Evolutionary conservation across 1,284 basidiomycete species (phyloP), one percentile per base, ranked within the genome.

Genomic region (Ganoderma leucocontextum): DNA sequence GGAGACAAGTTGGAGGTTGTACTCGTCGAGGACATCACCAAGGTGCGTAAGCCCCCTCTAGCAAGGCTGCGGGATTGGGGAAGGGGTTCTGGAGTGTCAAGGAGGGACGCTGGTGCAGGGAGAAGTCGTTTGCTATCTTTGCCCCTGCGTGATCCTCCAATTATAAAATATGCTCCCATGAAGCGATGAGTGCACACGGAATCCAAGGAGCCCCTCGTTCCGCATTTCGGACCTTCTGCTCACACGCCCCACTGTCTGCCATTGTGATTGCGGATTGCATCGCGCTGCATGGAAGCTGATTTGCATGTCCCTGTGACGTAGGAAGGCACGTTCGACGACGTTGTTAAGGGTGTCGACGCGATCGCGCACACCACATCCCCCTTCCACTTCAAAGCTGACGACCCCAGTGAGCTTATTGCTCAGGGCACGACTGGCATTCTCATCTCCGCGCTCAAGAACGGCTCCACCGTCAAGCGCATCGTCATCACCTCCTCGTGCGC

Each of bases 401-500:
- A 81, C 58, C 81, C 82, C 13, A 62, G 78, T n/a, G 81, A 80
- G 25, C 61, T 80, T 59, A 78, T 80, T 10, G 74, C 78, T 17
- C 55, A 66, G 0, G 79, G 78, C n/a, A 78, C 80, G 9, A 61
- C 53, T 4, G 29, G 52, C 52, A 33, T 53, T 29, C 52, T 53
- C 59, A 52, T 73, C 59, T 71, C 71, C 64, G 76, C 72, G 7
- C 72, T 71, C 36, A 62, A 69, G 57, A 57, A 74, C 67, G 83
- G 83, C 68, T 75, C 83, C 22, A 73, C 77, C 22, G 82, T 93
- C 67, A 86, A 89, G 77, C 87, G 92, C 0, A 82, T 95, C 47
- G 88, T 95, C 55, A 78, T 93, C 67, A 91, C 90, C 0, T 82
- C 82, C 17, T 87, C 91, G 0, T 84, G 82, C 53, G 88, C 84